These are phyloP conservation scores for Umbellularia californica DNA, from an alignment of 164 flowering plant genomes.

Conservation along the genomic window DNA sequence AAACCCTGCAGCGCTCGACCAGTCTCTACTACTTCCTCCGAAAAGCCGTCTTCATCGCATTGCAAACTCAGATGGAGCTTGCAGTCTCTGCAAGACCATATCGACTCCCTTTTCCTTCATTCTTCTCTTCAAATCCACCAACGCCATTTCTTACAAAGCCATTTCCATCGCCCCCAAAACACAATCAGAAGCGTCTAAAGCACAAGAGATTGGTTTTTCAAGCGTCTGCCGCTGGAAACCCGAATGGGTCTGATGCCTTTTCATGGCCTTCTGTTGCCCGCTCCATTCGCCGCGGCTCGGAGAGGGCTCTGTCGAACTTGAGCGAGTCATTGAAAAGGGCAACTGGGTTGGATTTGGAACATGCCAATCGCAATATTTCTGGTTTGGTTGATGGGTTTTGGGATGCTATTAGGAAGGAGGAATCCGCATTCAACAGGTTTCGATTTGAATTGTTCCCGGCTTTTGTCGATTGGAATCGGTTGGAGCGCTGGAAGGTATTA, in stretches of 20 bases:
- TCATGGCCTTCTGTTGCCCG: conserved; percentile 39
- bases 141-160: conserved; percentile 14
- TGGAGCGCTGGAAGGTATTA: conserved; percentile 81
- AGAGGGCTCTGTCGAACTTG: conserved; percentile 44
- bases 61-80: conserved; percentile 24
- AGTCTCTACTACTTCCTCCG: too few relatives aligned
- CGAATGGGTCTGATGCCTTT: conserved; percentile 36
- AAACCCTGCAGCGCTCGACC: too few relatives aligned
- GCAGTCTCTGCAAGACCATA: conserved; percentile 16
- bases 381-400: conserved; percentile 28
- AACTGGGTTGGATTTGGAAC: conserved; percentile 59
- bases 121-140: conserved; percentile 8
- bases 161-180: conserved; percentile 11
- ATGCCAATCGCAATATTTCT: conserved; percentile 26
- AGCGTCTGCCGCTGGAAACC: conserved; percentile 34
- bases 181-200: conserved; percentile 23
- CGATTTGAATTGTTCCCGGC: conserved; percentile 46
- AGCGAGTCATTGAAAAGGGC: conserved; percentile 63
- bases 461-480: conserved; percentile 67
- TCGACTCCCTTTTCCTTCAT: conserved; percentile 22
- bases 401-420: conserved; percentile 29
- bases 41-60: too few relatives aligned
- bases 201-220: conserved; percentile 21
- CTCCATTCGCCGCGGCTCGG: conserved; percentile 52
- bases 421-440: conserved; percentile 35